Evolutionary conservation across 2,329 filamentous ascomycete genomes (phyloP).

Genomic region (Domatiomyces catenatus): DNA sequence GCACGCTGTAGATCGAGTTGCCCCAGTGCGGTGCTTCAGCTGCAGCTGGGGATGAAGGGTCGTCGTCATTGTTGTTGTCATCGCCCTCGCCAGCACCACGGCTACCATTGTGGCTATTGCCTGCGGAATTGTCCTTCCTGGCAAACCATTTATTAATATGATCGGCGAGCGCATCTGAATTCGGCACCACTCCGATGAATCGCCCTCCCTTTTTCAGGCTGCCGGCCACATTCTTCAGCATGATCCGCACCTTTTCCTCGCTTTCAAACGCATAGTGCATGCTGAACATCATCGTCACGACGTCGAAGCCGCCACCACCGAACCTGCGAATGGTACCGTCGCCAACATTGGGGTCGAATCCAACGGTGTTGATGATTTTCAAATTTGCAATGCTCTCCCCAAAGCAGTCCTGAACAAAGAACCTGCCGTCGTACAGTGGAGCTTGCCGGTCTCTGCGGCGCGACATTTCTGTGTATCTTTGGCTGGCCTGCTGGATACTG

Average conservation of each 20-base stretch:
- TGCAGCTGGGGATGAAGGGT: constrained; percentile 26
- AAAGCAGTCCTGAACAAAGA: constrained; percentile 85
- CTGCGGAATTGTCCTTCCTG: constrained; percentile 33
- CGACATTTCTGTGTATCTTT: constrained; percentile 63
- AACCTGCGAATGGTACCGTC: constrained; percentile 44
- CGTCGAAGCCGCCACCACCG: constrained; percentile 71
- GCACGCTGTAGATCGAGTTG: constrained; percentile 80
- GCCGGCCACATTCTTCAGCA: constrained; percentile 85
- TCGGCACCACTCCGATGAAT: constrained; percentile 92
- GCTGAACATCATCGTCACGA: constrained; percentile 98
- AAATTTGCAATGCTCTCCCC: constrained; percentile 69
- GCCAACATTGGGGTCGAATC: constrained; percentile 60
- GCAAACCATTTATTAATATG: constrained; percentile 66
- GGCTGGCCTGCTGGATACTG: constrained; percentile 76
- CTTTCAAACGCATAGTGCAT: constrained; percentile 98
- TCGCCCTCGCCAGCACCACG: constrained; percentile 19
- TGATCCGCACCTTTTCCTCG: constrained; percentile 74
- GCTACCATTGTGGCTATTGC: constrained; percentile 7
- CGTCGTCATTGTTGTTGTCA: constrained; percentile 1
- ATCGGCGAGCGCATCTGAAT: constrained; percentile 74
- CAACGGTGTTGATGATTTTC: constrained; percentile 67
- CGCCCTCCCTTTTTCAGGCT: constrained; percentile 84
- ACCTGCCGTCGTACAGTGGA: constrained; percentile 67
- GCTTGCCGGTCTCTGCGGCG: constrained; percentile 32
- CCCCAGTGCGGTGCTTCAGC: constrained; percentile 67